Conservation (phyloP, 2,329 filamentous ascomycete species). For the Drechslerella stenobrocha region DNA sequence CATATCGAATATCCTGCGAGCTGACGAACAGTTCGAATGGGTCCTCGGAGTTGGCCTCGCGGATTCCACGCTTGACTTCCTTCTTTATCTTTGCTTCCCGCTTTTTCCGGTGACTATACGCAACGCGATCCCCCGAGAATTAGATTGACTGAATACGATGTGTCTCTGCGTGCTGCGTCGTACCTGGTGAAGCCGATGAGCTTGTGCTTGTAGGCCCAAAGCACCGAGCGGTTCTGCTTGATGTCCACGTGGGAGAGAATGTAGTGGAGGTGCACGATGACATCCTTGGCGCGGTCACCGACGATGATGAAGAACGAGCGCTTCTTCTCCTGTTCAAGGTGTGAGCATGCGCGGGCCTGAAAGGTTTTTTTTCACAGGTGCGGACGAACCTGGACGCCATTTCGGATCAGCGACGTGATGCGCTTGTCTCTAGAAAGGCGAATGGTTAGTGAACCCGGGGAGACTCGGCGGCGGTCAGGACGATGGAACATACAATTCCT, state of each 20-base stretch:
- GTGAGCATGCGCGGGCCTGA: background rate
- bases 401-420: constrained; percentile 86
- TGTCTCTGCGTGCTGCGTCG: too few species aligned
- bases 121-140: too few species aligned
- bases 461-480: background rate
- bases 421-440: constrained; percentile 70
- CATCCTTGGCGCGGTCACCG: constrained; percentile 90
- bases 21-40: constrained; percentile 97
- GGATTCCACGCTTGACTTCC: constrained; percentile 90
- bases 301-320: constrained; percentile 97
- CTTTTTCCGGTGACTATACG: constrained; percentile 86
- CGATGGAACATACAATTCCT: constrained; percentile 51
- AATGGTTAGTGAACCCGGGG: constrained; percentile 25
- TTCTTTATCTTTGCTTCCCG: constrained; percentile 98
- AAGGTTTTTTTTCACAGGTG: constrained; percentile 2
- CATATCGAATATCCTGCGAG: constrained; percentile 95
- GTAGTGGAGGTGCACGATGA: constrained; percentile 91
- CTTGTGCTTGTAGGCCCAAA: constrained; percentile 99
- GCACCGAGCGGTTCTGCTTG: constrained; percentile 91
- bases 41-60: constrained; percentile 89
- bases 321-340: constrained; percentile 72
- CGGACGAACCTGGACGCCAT: constrained; percentile 68
- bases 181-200: constrained; percentile 84
- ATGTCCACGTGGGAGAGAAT: constrained; percentile 88
- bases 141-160: too few species aligned